A percentile compares a stretch with the other conserved stretches of the same genome.
phyloP scores from a whole-genome alignment of 192 early-diverging fungal genomes.

The Linnemannia zychae region DNA sequence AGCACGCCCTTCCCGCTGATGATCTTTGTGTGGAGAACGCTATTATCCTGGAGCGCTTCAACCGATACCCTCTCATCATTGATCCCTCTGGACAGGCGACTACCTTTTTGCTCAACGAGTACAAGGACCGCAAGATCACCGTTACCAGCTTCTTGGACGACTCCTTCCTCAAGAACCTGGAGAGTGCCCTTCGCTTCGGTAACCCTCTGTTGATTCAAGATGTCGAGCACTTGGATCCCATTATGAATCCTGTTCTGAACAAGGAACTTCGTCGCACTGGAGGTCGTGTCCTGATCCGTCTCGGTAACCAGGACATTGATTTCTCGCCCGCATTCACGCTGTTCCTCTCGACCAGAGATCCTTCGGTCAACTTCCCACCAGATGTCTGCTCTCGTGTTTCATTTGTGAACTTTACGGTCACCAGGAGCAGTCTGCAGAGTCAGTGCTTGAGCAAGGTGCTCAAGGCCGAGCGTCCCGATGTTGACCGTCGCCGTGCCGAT shows the following conservation, averaged over 20 bases:
- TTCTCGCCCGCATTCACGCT: conserved; percentile 98
- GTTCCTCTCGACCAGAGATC: conserved; percentile 95
- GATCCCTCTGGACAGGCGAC: conserved; percentile 97
- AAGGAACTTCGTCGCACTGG: conserved; percentile 96
- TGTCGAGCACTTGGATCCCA: conserved; percentile 97
- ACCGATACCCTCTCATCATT: conserved; percentile 97
- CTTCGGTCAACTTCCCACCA: conserved; percentile 93
- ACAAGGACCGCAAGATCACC: conserved; percentile 88
- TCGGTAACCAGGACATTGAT: conserved; percentile 99
- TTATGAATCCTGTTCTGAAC: conserved; percentile 98
- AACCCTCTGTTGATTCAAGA: conserved; percentile 98
- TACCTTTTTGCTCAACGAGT: conserved; percentile 88
- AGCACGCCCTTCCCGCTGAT: conserved; percentile 86
- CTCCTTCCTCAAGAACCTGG: conserved; percentile 96
- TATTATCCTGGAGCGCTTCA: conserved; percentile 94
- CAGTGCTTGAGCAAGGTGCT: conserved; percentile 98
- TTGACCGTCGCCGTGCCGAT: conserved; percentile 92
- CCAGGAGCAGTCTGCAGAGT: conserved; percentile 93
- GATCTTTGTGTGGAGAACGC: conserved; percentile 98
- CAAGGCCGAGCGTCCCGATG: conserved; percentile 95
- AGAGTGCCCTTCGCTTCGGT: conserved; percentile 98
- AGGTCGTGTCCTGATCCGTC: conserved; percentile 93
- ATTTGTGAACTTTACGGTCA: conserved; percentile 99
- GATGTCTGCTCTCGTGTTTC: conserved; percentile 98
- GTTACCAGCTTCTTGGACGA: conserved; percentile 98